phyloP scores from a whole-genome alignment of 768 basidiomycete genomes.

The Pholiota microspora region DNA sequence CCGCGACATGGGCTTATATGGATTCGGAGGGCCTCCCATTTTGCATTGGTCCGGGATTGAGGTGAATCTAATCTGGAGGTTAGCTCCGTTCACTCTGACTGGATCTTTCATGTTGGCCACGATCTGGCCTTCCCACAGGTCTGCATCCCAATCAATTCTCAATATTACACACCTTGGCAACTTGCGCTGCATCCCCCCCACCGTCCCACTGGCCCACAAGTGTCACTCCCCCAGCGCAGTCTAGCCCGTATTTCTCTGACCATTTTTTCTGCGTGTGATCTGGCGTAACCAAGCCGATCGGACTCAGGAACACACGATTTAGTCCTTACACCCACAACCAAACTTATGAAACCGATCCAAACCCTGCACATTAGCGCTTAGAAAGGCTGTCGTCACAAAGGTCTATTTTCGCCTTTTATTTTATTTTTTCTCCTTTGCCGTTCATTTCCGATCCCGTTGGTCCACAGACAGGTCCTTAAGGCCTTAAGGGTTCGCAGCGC shows the following conservation, averaged over 20 bases:
- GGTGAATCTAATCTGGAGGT: slow-evolving; percentile 13
- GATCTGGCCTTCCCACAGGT: slow-evolving; percentile 10
- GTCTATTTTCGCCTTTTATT: slow-evolving; percentile 10
- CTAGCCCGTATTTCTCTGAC: slow-evolving; percentile 5
- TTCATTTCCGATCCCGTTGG: slow-evolving; percentile 13
- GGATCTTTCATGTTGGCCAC: slow-evolving; percentile 24
- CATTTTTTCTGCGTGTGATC: slow-evolving; percentile 13
- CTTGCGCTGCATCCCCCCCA: not conserved
- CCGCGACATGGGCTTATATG: slow-evolving; percentile 22
- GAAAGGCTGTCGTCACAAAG: slow-evolving; percentile 1
- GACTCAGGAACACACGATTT: slow-evolving; percentile 15
- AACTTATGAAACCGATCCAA: not conserved
- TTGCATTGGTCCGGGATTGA: slow-evolving; percentile 20
- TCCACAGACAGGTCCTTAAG: too few relatives aligned
- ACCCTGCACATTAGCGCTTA: not conserved
- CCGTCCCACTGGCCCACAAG: not conserved
- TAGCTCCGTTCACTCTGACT: slow-evolving; percentile 26
- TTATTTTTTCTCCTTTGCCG: slow-evolving; percentile 10
- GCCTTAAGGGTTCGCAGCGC: slow-evolving; percentile 12
- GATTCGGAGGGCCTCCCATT: slow-evolving; percentile 21
- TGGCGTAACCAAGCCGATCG: slow-evolving; percentile 8
- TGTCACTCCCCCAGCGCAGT: not conserved
- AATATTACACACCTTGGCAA: not conserved
- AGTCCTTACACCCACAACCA: slow-evolving; percentile 17
- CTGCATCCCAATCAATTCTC: slow-evolving; percentile 11